phyloP scores from a whole-genome alignment of 169 alveolate species.

The Plasmodium billcollinsi region DNA sequence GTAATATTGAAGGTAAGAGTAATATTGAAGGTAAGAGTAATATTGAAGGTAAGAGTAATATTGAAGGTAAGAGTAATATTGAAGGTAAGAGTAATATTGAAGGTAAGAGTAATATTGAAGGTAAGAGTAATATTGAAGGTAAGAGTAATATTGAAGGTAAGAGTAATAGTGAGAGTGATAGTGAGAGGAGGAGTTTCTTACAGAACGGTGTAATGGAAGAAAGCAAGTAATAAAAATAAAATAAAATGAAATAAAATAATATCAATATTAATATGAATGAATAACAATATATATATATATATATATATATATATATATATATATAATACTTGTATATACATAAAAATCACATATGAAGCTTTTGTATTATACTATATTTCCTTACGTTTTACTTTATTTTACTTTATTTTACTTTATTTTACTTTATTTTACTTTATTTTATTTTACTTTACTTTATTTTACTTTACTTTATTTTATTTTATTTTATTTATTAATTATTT shows the following conservation, averaged over 20 bases:
- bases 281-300: neutral
- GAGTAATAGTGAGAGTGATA: constrained; percentile 5
- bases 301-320: neutral
- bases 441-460: too few species aligned
- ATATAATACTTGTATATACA: neutral
- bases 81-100: too few species aligned
- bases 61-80: neutral
- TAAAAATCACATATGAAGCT: neutral
- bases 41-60: constrained; percentile 1
- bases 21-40: neutral
- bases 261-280: too few species aligned
- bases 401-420: too few species aligned
- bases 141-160: neutral
- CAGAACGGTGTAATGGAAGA: neutral
- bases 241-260: neutral
- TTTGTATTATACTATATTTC: too few species aligned
- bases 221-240: constrained; percentile 11
- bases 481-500: neutral
- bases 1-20: neutral
- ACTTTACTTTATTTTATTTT: too few species aligned
- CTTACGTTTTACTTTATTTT: too few species aligned
- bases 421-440: too few species aligned
- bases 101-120: too few species aligned
- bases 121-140: neutral
- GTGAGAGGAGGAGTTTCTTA: neutral